These are phyloP conservation scores for Mycena crocata DNA, from an alignment of 768 basidiomycete species.

Conservation along the genomic window DNA sequence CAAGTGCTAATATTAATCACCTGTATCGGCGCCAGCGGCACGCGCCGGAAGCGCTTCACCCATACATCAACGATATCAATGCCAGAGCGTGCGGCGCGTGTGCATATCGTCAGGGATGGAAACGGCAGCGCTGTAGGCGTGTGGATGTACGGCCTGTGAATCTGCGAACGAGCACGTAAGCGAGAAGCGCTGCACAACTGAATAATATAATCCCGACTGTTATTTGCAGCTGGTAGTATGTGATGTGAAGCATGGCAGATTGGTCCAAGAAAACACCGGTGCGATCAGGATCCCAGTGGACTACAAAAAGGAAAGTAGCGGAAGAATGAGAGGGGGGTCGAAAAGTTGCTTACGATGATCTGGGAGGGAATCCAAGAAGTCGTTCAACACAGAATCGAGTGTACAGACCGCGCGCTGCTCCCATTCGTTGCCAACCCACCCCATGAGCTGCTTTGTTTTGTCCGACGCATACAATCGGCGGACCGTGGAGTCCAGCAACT, in stretches of 20 bases:
- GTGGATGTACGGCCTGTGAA: constrained; percentile 37
- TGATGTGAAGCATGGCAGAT: constrained; percentile 52
- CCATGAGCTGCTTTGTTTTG: constrained; percentile 49
- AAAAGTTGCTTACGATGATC: constrained; percentile 47
- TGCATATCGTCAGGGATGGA: constrained; percentile 32
- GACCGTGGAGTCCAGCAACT: constrained; percentile 33
- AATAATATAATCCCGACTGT: constrained; percentile 60
- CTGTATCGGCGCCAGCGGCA: background rate
- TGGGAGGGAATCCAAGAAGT: constrained; percentile 63
- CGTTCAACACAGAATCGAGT: constrained; percentile 63
- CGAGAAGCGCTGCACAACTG: constrained; percentile 39
- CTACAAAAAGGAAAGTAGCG: too few relatives aligned
- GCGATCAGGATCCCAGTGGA: constrained; percentile 50
- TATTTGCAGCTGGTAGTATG: constrained; percentile 61
- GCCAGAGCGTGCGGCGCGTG: constrained; percentile 22
- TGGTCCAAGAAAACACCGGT: constrained; percentile 49
- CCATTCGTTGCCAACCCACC: constrained; percentile 51
- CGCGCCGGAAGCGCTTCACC: constrained; percentile 1
- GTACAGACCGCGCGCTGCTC: constrained; percentile 58
- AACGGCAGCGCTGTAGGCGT: constrained; percentile 6
- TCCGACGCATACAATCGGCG: constrained; percentile 41
- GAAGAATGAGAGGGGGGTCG: background rate
- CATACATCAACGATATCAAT: constrained; percentile 19
- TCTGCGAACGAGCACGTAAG: too few relatives aligned
- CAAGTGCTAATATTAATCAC: constrained; percentile 2